Evolutionary conservation across 2,329 filamentous ascomycete genomes (phyloP).

Genomic region (Pseudonectria buxi): DNA sequence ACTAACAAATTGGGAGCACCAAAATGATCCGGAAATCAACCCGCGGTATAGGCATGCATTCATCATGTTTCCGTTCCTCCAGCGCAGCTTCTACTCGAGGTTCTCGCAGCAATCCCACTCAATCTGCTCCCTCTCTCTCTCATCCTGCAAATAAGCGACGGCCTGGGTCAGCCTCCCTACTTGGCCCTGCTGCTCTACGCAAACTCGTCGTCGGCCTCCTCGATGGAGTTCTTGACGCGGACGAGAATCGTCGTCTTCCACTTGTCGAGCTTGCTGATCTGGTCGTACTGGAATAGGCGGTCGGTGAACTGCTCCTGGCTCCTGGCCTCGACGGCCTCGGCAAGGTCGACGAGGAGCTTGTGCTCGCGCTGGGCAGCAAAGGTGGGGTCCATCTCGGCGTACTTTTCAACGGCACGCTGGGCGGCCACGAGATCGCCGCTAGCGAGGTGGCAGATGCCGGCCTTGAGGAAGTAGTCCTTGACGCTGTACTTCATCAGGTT

Average conservation of each 20-base stretch:
- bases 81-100: too few relatives aligned
- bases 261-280: constrained; percentile 88
- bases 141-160: too few relatives aligned
- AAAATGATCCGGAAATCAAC: too few relatives aligned
- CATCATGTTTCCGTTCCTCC: too few relatives aligned
- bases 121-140: too few relatives aligned
- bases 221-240: constrained; percentile 76
- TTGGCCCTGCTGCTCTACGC: constrained; percentile 19
- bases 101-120: too few relatives aligned
- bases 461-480: constrained; percentile 93
- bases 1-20: too few relatives aligned
- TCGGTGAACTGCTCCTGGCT: constrained; percentile 81
- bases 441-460: constrained; percentile 81
- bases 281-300: constrained; percentile 82
- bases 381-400: constrained; percentile 69
- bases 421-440: constrained; percentile 68
- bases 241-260: constrained; percentile 90
- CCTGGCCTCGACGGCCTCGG: constrained; percentile 65
- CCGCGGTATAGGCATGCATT: too few relatives aligned
- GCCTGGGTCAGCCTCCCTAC: too few relatives aligned
- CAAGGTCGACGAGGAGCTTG: constrained; percentile 71
- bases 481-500: constrained; percentile 91
- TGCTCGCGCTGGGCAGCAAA: constrained; percentile 75
- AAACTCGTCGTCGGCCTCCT: constrained; percentile 44
- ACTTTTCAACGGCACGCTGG: constrained; percentile 73